Percentiles rank a stretch among this genome's conserved stretches.
Conservation (phyloP, 768 basidiomycete genomes). For the Lactarius psammicola region DNA sequence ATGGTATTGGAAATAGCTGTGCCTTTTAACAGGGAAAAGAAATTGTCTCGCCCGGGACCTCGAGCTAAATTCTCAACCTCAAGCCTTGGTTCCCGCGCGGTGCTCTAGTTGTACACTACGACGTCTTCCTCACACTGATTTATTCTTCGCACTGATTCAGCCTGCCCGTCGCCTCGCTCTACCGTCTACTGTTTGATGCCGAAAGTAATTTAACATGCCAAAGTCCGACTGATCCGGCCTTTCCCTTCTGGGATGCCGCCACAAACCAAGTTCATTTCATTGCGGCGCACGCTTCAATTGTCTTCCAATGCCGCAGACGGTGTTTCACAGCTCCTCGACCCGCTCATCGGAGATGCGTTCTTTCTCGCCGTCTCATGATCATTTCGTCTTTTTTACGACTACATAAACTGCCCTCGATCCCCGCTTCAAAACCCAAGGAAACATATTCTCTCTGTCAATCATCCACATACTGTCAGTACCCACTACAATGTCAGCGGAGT, state of each 20-base stretch:
- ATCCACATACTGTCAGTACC: neutral
- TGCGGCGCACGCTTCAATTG: neutral
- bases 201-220: neutral
- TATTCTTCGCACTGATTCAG: neutral
- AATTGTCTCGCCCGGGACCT: neutral
- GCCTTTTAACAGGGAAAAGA: neutral
- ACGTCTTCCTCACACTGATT: neutral
- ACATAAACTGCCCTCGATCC: neutral
- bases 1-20: neutral
- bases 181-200: neutral
- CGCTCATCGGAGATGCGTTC: neutral
- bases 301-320: neutral
- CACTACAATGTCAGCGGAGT: neutral
- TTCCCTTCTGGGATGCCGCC: neutral
- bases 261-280: neutral
- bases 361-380: neutral
- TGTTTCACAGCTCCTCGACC: neutral
- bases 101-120: neutral
- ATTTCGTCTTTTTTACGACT: neutral
- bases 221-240: slow-evolving; percentile 3
- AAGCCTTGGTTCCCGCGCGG: neutral
- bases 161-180: neutral
- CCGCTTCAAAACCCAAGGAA: neutral
- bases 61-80: neutral
- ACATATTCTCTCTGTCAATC: neutral